phyloP scores from a whole-genome alignment of 257 asterid species.

The Nicotiana benthamiana region DNA sequence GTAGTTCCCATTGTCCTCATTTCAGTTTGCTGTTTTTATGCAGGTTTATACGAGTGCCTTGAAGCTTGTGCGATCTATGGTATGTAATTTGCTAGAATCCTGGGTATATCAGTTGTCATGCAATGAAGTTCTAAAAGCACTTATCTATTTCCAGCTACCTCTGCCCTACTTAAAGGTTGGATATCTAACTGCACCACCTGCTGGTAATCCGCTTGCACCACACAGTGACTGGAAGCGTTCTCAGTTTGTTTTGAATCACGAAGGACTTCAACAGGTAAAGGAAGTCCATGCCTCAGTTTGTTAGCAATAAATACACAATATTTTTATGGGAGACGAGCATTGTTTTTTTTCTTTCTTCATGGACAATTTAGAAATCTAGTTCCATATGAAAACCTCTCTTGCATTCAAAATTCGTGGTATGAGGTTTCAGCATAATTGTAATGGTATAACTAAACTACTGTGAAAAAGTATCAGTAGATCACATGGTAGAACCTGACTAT shows the following conservation, averaged over 20 bases:
- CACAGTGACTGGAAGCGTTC: slow-evolving; percentile 92
- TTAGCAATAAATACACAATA: neutral
- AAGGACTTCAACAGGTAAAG: slow-evolving; percentile 84
- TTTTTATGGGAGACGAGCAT: neutral
- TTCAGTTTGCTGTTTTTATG: slow-evolving; percentile 9
- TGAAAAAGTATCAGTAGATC: neutral
- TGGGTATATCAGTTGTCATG: neutral
- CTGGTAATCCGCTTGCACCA: slow-evolving; percentile 81
- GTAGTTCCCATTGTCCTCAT: neutral
- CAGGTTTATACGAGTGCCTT: slow-evolving; percentile 97
- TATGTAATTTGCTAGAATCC: slow-evolving; percentile 12
- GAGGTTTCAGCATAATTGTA: neutral
- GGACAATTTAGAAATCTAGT: neutral
- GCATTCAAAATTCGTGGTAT: neutral
- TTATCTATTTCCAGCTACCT: slow-evolving; percentile 67
- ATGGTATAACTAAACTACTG: neutral
- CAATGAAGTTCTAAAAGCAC: slow-evolving; percentile 14
- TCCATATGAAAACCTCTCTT: neutral
- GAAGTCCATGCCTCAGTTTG: neutral
- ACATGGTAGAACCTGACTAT: neutral
- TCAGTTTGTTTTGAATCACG: slow-evolving; percentile 78
- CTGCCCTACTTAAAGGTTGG: slow-evolving; percentile 90
- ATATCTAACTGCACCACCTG: slow-evolving; percentile 86
- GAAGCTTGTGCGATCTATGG: slow-evolving; percentile 99
- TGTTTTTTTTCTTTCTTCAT: neutral